These are phyloP conservation scores for Didymella pinodella DNA, from an alignment of 2,329 filamentous ascomycete species.

Conservation along the genomic window DNA sequence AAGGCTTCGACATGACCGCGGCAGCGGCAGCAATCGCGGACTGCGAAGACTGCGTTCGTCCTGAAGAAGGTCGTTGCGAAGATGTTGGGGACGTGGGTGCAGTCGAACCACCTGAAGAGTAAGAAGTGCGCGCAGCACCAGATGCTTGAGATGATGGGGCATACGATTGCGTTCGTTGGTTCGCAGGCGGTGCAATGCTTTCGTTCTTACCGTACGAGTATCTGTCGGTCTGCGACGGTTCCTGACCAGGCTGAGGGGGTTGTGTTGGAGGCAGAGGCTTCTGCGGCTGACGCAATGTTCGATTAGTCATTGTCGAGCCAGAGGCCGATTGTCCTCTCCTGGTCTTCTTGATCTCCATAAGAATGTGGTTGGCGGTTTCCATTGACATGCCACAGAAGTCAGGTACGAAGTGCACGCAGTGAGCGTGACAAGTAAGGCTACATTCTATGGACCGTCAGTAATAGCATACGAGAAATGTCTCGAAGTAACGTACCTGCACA, in stretches of 20 bases:
- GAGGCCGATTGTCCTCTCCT: constrained; percentile 71
- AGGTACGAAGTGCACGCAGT: constrained; percentile 92
- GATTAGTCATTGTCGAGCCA: constrained; percentile 59
- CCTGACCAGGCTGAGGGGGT: constrained; percentile 49
- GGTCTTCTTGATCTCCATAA: constrained; percentile 82
- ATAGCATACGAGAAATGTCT: constrained; percentile 1
- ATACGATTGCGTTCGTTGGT: constrained; percentile 53
- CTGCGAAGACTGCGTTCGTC: constrained; percentile 60
- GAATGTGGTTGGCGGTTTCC: constrained; percentile 92
- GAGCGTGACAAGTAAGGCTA: constrained; percentile 85
- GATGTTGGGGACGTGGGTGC: constrained; percentile 58
- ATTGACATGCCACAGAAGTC: constrained; percentile 99
- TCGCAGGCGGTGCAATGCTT: constrained; percentile 44
- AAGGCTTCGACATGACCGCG: constrained; percentile 55
- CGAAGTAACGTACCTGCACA: constrained; percentile 72
- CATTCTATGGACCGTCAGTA: constrained; percentile 71
- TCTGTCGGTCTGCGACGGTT: constrained; percentile 37
- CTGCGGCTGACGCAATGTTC: constrained; percentile 32
- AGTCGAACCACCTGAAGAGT: constrained; percentile 46
- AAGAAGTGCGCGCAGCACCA: constrained; percentile 59
- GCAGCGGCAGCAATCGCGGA: constrained; percentile 54
- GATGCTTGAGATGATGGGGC: constrained; percentile 52
- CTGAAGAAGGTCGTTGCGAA: constrained; percentile 54
- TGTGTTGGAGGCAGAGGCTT: constrained; percentile 55
- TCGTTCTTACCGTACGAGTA: constrained; percentile 22